A percentile compares a stretch with the other conserved stretches of the same genome.
Evolutionary conservation across 2,329 filamentous ascomycete genomes (phyloP).

Genomic region (Colletotrichum sp.): DNA sequence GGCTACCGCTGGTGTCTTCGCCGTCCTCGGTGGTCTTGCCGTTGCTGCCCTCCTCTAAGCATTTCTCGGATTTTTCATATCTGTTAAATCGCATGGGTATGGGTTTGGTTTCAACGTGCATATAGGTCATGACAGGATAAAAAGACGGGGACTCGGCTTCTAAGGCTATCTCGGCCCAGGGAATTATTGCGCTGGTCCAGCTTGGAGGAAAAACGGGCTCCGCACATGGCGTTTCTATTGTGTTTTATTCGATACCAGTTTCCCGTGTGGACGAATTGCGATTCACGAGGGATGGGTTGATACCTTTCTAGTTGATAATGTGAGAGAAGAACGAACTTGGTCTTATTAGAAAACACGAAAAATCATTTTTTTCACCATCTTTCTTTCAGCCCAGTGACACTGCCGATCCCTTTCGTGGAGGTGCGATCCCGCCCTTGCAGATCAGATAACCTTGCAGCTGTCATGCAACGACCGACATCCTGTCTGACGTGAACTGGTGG

Average conservation of each 20-base stretch:
- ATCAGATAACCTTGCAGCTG: conserved; percentile 21
- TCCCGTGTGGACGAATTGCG: background rate
- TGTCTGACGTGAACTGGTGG: conserved; percentile 6
- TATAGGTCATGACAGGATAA: conserved; percentile 21
- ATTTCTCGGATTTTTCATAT: conserved; percentile 18
- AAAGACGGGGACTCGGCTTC: conserved; percentile 18
- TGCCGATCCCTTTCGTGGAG: conserved; percentile 7
- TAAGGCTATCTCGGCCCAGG: background rate
- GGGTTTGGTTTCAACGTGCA: conserved; percentile 19
- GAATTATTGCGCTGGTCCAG: background rate
- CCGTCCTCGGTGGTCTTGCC: conserved; percentile 22
- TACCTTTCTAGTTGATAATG: conserved; percentile 21
- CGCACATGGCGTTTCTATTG: conserved; percentile 16
- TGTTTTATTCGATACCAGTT: conserved; percentile 20
- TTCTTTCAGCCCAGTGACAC: background rate
- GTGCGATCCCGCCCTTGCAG: background rate
- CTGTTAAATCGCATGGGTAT: conserved; percentile 17
- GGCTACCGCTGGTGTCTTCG: conserved; percentile 20
- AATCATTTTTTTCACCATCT: background rate
- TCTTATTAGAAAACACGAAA: background rate
- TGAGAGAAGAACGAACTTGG: conserved; percentile 15
- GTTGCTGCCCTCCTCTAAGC: conserved; percentile 21
- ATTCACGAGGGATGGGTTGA: conserved; percentile 19
- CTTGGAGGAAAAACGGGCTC: conserved; percentile 4
- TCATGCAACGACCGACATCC: background rate